Base-by-base conservation (phyloP, 345 rosid species). In the Eucalyptus pauciflora region DNA sequence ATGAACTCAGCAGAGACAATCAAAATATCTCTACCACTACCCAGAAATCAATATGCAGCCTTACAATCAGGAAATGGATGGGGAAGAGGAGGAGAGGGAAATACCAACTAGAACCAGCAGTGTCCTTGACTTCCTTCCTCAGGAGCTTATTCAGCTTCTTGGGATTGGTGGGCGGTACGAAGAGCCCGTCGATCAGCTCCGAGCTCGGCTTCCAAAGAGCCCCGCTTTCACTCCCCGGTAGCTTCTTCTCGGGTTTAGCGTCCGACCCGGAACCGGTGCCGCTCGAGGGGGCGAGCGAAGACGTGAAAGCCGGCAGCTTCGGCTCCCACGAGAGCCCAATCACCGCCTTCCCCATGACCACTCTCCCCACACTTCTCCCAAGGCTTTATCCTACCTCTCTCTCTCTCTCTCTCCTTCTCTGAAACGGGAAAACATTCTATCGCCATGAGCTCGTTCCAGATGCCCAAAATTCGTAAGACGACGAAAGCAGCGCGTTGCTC, bases 241-340 rank as follows among this genome's bases (percentile, higher is more conserved):
- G 87, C 31, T 80, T 91, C 88, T 56, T 81, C 50, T 12, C 48
- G 49, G 33, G 45, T 10, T 88, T 93, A 27, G 91, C n/a, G 49
- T 29, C 25, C 31, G 45, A 37, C 79, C 86, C 2, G 92, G 86
- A 8, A 43, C 87, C 45, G 89, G 51, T 41, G 33, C 87, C 6
- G 89, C 52, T 88, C 56, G 88, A 52, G 37, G 93, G 86, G 16
- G 94, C 89, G 86, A 87, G 85, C 14, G 96, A 94, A 81, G 49
- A 80, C 18, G 76, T n/a, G 50, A 89, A 58, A 17, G 86, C 51
- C 50, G 86, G 90, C 76, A 97, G 64, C 94, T 94, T 94, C 45
- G 99, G 99, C 90, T 96, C 93, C 99, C 99, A 97, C 67, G 92
- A 93, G 29, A 97, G 95, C 52, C 99, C 97, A 11, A 96, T 95